Evolutionary conservation across 2,329 filamentous ascomycete species (phyloP).

Genomic region (Aspergillus sergii): DNA sequence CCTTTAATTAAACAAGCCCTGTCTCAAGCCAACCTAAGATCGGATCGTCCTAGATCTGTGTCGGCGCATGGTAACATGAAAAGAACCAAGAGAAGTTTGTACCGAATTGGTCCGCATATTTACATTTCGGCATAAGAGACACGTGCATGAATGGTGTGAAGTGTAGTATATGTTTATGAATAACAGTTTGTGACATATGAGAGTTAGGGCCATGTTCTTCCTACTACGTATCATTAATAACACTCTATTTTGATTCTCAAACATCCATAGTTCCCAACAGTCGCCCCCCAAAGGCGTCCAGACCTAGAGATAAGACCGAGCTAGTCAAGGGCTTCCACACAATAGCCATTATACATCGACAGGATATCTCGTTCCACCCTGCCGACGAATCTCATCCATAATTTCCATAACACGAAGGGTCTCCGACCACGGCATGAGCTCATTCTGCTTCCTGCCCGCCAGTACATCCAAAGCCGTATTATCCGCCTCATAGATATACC

Average conservation of each 20-base stretch:
- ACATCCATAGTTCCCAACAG: too few relatives aligned
- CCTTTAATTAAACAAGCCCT: neutral
- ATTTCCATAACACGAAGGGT: constrained; percentile 51
- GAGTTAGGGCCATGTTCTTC: too few relatives aligned
- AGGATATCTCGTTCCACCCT: constrained; percentile 33
- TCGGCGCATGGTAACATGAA: neutral
- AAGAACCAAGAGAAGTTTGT: neutral
- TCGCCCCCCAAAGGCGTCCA: neutral
- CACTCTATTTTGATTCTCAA: too few relatives aligned
- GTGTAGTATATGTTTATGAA: neutral
- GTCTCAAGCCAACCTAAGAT: neutral
- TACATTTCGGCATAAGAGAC: neutral
- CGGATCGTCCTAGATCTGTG: neutral
- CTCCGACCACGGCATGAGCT: constrained; percentile 50
- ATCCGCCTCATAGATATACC: constrained; percentile 40
- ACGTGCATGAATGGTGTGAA: neutral
- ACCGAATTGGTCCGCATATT: neutral
- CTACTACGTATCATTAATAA: too few relatives aligned
- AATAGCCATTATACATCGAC: neutral
- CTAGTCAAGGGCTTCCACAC: neutral
- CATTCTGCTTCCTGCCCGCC: constrained; percentile 39
- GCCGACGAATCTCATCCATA: constrained; percentile 51
- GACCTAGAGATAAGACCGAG: neutral
- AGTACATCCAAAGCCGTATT: constrained; percentile 34
- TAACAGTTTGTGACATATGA: neutral